A percentile compares a stretch with the other conserved stretches of the same genome.
Conservation (phyloP, 75 land plant species). For the Picea glauca region DNA sequence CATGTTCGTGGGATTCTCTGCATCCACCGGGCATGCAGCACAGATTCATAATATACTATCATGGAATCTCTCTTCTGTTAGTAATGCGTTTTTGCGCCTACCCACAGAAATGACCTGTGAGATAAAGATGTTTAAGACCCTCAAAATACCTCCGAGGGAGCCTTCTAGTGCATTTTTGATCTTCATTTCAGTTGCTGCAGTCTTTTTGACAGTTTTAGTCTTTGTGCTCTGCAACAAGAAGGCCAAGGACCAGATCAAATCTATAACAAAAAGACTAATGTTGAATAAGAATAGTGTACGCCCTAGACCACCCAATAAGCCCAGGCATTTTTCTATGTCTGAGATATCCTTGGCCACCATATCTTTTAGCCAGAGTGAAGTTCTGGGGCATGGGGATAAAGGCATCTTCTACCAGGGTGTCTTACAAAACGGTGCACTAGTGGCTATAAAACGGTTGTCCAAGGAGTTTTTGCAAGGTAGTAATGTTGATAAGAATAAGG, state of each 20-base stretch:
- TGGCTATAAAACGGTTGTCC: slow-evolving; percentile 53
- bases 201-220: slow-evolving; percentile 13
- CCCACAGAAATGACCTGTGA: slow-evolving; percentile 28
- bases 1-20: slow-evolving; percentile 74
- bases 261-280: background rate
- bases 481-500: slow-evolving; percentile 12
- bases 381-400: slow-evolving; percentile 41
- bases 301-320: slow-evolving; percentile 30
- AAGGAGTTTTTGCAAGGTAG: slow-evolving; percentile 9
- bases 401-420: slow-evolving; percentile 44
- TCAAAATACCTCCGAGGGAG: background rate
- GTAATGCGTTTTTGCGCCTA: slow-evolving; percentile 20
- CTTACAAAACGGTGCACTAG: slow-evolving; percentile 35
- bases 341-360: slow-evolving; percentile 54
- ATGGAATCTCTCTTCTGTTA: slow-evolving; percentile 44
- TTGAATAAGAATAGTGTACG: background rate
- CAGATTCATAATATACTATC: slow-evolving; percentile 43
- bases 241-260: slow-evolving; percentile 8
- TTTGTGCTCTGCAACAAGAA: slow-evolving; percentile 15
- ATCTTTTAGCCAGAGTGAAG: slow-evolving; percentile 34
- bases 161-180: slow-evolving; percentile 25
- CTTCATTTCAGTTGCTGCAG: slow-evolving; percentile 13
- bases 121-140: slow-evolving; percentile 9
- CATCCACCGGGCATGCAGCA: slow-evolving; percentile 35
- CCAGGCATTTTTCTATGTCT: slow-evolving; percentile 40